These are phyloP conservation scores for Aquilaria agallochum DNA, from an alignment of 441 rosid species.

Conservation along the genomic window DNA sequence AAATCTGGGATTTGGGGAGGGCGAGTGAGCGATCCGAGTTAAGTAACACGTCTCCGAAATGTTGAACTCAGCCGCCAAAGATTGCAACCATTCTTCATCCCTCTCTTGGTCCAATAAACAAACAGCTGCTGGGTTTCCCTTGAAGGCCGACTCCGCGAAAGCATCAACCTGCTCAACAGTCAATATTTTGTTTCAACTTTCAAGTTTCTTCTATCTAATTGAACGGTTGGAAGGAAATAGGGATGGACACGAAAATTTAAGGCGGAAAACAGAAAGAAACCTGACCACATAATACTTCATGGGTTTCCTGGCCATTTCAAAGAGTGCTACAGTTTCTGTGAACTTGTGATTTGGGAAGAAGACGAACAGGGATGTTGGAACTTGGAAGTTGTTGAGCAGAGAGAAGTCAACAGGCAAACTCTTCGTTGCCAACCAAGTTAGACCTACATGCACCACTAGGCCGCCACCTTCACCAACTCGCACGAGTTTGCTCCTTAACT, in stretches of 20 bases:
- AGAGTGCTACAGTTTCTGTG: not conserved
- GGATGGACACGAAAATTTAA: not conserved
- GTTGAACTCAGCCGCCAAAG: conserved; percentile 69
- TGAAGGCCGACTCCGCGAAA: conserved; percentile 64
- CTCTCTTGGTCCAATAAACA: conserved; percentile 57
- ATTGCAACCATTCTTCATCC: conserved; percentile 63
- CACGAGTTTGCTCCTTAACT: no score
- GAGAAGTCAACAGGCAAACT: no score
- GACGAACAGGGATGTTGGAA: no score
- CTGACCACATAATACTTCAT: conserved; percentile 51
- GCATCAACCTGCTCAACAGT: conserved; percentile 56
- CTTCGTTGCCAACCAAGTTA: no score
- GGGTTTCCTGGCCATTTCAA: conserved; percentile 24
- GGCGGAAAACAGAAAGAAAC: not conserved
- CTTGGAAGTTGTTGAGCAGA: no score
- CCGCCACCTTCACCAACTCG: no score
- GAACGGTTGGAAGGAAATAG: not conserved
- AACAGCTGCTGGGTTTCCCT: conserved; percentile 78
- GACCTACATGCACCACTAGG: no score
- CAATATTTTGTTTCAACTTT: conserved; percentile 1
- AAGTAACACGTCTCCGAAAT: conserved; percentile 55
- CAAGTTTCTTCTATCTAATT: not conserved
- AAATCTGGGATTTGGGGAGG: conserved; percentile 35
- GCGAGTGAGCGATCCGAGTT: conserved; percentile 21
- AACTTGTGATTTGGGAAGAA: not conserved